Evolutionary conservation across 331 rosid genomes (phyloP).

Genomic region (Quercus phellos): DNA sequence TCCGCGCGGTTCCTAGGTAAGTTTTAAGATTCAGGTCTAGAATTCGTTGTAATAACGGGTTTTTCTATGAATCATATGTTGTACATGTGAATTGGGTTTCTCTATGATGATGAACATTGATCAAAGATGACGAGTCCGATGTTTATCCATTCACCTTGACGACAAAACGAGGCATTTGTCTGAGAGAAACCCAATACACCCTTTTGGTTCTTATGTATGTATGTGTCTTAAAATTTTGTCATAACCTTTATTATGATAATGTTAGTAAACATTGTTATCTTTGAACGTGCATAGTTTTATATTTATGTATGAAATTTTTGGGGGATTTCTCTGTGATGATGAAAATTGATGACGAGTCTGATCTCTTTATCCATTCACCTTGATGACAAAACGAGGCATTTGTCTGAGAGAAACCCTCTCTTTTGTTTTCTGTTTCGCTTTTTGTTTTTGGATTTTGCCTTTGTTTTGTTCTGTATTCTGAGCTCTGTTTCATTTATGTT

Average conservation of each 20-base stretch:
- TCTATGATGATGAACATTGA: neutral
- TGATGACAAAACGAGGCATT: conserved; percentile 36
- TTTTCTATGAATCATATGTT: neutral
- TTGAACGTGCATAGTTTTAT: too few species aligned
- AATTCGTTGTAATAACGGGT: too few species aligned
- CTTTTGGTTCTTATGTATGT: too few species aligned
- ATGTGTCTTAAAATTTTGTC: too few species aligned
- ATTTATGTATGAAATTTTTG: neutral
- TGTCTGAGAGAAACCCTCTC: conserved; percentile 24
- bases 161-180: conserved; percentile 19
- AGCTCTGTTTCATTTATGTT: neutral
- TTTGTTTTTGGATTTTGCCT: too few species aligned
- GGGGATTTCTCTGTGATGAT: conserved; percentile 30
- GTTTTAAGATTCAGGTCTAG: neutral
- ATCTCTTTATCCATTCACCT: conserved; percentile 29
- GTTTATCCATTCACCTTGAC: neutral
- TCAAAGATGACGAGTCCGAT: conserved; percentile 6
- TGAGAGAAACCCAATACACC: neutral
- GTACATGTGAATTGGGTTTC: neutral
- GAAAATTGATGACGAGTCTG: conserved; percentile 34
- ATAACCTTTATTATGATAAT: too few species aligned
- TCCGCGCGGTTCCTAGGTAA: neutral
- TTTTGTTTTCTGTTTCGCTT: neutral
- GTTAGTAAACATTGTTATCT: too few species aligned
- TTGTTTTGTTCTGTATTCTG: neutral